Percentiles rank a stretch among this genome's conserved stretches.
Evolutionary conservation across 768 basidiomycete genomes (phyloP).

Genomic region (Boletus sensibilis): DNA sequence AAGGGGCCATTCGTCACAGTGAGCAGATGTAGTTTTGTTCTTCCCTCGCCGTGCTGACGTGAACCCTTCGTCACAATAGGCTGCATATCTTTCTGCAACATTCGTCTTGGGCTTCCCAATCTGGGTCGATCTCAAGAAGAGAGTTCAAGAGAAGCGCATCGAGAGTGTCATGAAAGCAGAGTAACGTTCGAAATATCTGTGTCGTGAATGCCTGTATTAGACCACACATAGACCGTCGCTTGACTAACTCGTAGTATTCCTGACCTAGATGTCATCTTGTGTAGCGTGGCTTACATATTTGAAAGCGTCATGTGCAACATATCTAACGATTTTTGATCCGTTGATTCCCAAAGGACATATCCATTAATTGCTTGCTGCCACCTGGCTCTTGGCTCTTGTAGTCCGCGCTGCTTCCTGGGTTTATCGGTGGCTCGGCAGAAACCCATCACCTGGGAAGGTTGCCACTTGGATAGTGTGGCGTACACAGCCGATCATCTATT

Average conservation of each 20-base stretch:
- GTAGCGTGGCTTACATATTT: not conserved
- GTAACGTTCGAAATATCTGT: slow-evolving; percentile 24
- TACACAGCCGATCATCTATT: not conserved
- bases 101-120: slow-evolving; percentile 56
- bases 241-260: not conserved
- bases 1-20: slow-evolving; percentile 20
- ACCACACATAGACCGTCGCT: not conserved
- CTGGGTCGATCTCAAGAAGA: slow-evolving; percentile 51
- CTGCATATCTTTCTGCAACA: slow-evolving; percentile 50
- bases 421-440: not conserved
- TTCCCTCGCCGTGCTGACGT: not conserved
- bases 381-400: not conserved
- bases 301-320: not conserved
- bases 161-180: slow-evolving; percentile 79
- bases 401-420: not conserved
- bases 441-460: no score
- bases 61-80: slow-evolving; percentile 34
- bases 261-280: not conserved
- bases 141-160: slow-evolving; percentile 67
- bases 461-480: not conserved
- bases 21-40: not conserved
- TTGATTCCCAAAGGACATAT: not conserved
- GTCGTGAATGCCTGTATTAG: not conserved
- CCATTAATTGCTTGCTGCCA: no score
- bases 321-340: not conserved